These are phyloP conservation scores for Talaromyces trachyspermus DNA, from an alignment of 495 filamentous ascomycete genomes.

Conservation along the genomic window DNA sequence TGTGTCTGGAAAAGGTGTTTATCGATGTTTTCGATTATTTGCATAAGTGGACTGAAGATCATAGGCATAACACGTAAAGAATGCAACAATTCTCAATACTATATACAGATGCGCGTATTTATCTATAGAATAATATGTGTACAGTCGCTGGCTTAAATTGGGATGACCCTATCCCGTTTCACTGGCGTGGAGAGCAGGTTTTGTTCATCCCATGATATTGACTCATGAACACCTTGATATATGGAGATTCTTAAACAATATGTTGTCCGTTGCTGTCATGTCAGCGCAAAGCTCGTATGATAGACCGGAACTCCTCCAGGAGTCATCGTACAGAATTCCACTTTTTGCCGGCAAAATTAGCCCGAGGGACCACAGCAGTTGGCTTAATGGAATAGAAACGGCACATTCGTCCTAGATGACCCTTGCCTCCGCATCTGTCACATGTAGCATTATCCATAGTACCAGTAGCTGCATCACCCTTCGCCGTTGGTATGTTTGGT, in stretches of 20 bases:
- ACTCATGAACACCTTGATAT: not conserved
- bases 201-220: not conserved
- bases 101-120: no score
- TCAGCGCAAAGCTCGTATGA: slow-evolving; percentile 13
- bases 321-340: slow-evolving; percentile 16
- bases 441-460: slow-evolving; percentile 15
- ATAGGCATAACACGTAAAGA: no score
- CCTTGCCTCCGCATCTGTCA: slow-evolving; percentile 17
- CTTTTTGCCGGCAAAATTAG: slow-evolving; percentile 17
- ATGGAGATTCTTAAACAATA: not conserved
- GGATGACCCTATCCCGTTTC: no score
- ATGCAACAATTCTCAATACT: no score
- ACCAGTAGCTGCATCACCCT: no score
- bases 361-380: slow-evolving; percentile 15
- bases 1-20: no score
- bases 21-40: no score
- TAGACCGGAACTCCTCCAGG: slow-evolving; percentile 20
- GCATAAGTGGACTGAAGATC: no score
- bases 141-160: no score
- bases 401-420: slow-evolving; percentile 17
- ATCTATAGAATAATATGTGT: no score
- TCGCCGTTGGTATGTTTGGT: no score
- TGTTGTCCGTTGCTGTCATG: not conserved
- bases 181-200: no score
- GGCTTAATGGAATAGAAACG: slow-evolving; percentile 20